A percentile compares a stretch with the other conserved stretches of the same genome.
phyloP scores from a whole-genome alignment of 208 protist species.

The Trypanosoma cruzi region DNA sequence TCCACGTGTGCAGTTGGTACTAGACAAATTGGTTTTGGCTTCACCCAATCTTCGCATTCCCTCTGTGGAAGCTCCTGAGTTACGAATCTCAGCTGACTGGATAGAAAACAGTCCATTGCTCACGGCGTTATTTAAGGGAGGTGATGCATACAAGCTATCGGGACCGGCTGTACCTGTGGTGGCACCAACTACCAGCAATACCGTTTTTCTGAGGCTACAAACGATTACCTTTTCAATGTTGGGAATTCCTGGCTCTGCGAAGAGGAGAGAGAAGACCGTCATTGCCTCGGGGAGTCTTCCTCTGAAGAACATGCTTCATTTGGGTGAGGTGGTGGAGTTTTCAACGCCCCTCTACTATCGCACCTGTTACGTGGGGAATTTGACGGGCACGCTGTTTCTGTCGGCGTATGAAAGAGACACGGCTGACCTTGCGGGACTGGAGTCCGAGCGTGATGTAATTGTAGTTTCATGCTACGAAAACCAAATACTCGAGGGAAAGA shows the following conservation, averaged over 20 bases:
- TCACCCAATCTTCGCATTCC: constrained; percentile 42
- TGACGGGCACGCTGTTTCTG: constrained; percentile 40
- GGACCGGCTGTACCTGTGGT: constrained; percentile 31
- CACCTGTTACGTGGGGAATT: constrained; percentile 45
- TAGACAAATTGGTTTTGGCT: constrained; percentile 33
- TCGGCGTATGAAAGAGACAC: constrained; percentile 53
- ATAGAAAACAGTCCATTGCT: constrained; percentile 43
- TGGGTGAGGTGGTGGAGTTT: constrained; percentile 42
- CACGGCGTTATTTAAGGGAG: constrained; percentile 25
- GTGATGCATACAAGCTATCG: constrained; percentile 34
- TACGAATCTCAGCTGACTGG: constrained; percentile 50
- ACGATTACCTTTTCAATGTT: constrained; percentile 54
- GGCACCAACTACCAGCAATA: constrained; percentile 49
- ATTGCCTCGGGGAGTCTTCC: constrained; percentile 60
- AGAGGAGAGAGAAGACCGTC: constrained; percentile 30
- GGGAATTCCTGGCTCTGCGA: constrained; percentile 29
- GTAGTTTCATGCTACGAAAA: constrained; percentile 70
- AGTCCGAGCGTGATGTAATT: constrained; percentile 31
- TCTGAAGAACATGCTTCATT: constrained; percentile 46
- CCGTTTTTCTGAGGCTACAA: constrained; percentile 62
- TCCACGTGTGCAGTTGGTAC: constrained; percentile 52
- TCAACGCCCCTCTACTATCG: constrained; percentile 57
- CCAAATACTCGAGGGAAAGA: constrained; percentile 32
- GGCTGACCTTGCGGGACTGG: constrained; percentile 42
- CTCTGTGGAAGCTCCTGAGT: constrained; percentile 26